These are phyloP conservation scores for Fermentozyma sake DNA, from an alignment of 1,139 yeast species.

Conservation along the genomic window DNA sequence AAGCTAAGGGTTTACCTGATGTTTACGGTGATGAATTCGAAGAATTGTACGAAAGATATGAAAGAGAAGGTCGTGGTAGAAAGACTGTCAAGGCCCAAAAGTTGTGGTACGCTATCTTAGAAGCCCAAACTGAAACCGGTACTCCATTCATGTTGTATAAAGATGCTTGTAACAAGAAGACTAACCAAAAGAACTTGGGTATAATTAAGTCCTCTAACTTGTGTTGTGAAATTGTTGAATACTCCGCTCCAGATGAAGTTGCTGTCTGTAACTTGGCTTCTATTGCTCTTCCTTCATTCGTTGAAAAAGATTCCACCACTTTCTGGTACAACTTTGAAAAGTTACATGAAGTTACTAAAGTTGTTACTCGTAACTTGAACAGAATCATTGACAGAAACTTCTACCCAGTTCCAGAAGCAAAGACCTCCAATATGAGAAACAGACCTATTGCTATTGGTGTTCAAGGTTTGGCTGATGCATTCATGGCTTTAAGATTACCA, in stretches of 20 bases:
- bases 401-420: slow-evolving; percentile 55
- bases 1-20: slow-evolving; percentile 79
- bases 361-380: slow-evolving; percentile 52
- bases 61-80: slow-evolving; percentile 66
- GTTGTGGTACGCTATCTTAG: slow-evolving; percentile 81
- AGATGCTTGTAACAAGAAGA: slow-evolving; percentile 79
- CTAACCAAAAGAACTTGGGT: slow-evolving; percentile 85
- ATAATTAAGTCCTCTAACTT: slow-evolving; percentile 82
- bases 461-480: slow-evolving; percentile 59
- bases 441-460: slow-evolving; percentile 64
- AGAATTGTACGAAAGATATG: slow-evolving; percentile 65
- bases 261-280: slow-evolving; percentile 92
- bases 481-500: slow-evolving; percentile 52
- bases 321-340: slow-evolving; percentile 49
- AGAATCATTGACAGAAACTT: slow-evolving; percentile 52
- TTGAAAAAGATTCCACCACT: slow-evolving; percentile 35
- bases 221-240: slow-evolving; percentile 89
- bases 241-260: slow-evolving; percentile 81
- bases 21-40: slow-evolving; percentile 81
- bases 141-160: slow-evolving; percentile 89
- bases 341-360: slow-evolving; percentile 51
- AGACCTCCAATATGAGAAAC: slow-evolving; percentile 48
- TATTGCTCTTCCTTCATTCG: slow-evolving; percentile 73
- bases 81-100: slow-evolving; percentile 78
- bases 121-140: slow-evolving; percentile 90